A percentile compares a stretch with the other conserved stretches of the same genome.
Evolutionary conservation across 1,284 basidiomycete species (phyloP).

Genomic region (Ceratobasidium sp.): DNA sequence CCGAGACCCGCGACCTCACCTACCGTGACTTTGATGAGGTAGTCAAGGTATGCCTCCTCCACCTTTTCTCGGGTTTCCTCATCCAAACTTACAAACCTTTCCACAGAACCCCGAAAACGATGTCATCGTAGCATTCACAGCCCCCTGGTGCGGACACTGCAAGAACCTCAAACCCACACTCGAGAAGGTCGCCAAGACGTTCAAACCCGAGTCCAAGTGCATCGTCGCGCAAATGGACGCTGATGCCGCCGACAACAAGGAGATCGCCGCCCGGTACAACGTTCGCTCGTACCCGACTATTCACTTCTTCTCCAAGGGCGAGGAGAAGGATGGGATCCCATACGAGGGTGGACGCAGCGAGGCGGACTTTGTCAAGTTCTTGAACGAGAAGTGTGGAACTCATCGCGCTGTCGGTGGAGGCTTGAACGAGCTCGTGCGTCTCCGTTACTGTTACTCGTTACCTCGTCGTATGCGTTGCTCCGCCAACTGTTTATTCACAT

Average conservation of each 20-base stretch:
- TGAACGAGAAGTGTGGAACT: constrained; percentile 92
- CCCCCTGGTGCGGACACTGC: constrained; percentile 76
- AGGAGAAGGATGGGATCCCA: constrained; percentile 53
- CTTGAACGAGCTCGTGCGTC: constrained; percentile 73
- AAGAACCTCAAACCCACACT: constrained; percentile 88
- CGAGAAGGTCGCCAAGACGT: constrained; percentile 84
- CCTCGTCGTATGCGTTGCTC: background rate
- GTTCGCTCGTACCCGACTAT: constrained; percentile 88
- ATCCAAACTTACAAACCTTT: background rate
- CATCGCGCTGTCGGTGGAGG: constrained; percentile 83
- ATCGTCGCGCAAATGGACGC: constrained; percentile 92
- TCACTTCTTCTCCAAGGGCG: constrained; percentile 90
- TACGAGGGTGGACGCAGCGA: constrained; percentile 78
- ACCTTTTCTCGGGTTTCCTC: background rate
- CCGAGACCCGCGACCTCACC: constrained; percentile 76
- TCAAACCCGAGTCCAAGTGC: constrained; percentile 83
- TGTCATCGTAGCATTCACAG: constrained; percentile 85
- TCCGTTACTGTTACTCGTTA: constrained; percentile 9
- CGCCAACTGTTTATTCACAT: background rate
- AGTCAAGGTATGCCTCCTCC: constrained; percentile 58
- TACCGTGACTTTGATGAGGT: constrained; percentile 78
- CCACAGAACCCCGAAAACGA: constrained; percentile 78
- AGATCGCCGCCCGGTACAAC: constrained; percentile 77
- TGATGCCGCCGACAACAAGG: constrained; percentile 82
- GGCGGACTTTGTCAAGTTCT: constrained; percentile 73